Evolutionary conservation across 129 eudicot genomes (phyloP), one percentile per base, ranked within the genome.

Genomic region (Solidago caesia): DNA sequence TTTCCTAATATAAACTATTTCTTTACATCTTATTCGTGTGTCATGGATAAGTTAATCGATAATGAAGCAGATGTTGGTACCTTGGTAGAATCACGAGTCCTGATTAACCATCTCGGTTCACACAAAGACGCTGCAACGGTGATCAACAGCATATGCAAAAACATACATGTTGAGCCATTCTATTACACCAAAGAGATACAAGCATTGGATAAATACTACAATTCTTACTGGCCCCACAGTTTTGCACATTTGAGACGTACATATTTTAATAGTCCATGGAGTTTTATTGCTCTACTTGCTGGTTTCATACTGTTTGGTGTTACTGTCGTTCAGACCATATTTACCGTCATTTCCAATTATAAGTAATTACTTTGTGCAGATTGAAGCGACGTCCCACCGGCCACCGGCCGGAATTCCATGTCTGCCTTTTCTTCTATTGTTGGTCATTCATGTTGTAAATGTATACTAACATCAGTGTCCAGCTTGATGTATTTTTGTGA

Each of bases 1-100:
- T 42, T 58, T 4, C 10, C 25, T 41, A 6, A 7, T 7, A 3
- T 4, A 58, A 10, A 25, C 42, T 13, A 25, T 7, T 67, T 67
- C 71, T 12, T 76, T 14, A 67, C 74, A 58, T 66, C 80, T 2
- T 56, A 64, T 39, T 14, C n/a, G 4, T 14, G 4, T 13, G 15
- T 5, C n/a, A 52, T 52, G 57, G 7, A 11, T 14, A 52, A 52
- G 13, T 7, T 52, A 52, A 14, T 52, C 16, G 57, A 52, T 11
- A 52, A 14, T 4, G n/a, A 52, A 52, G 57, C 13, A 12, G 57
- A 52, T 52, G 15, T 2, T 52, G 15, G 4, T 14, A 13, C 4
- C 8, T 52, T 52, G 7, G 57, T 52, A 52, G 57, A 52, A 14
- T 52, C n/a, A 6, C 13, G n/a, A 52, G 4, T 52, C n/a, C 5